These are phyloP conservation scores for Coniferiporia sulphurascens DNA, from an alignment of 1,284 basidiomycete species.

Conservation along the genomic window DNA sequence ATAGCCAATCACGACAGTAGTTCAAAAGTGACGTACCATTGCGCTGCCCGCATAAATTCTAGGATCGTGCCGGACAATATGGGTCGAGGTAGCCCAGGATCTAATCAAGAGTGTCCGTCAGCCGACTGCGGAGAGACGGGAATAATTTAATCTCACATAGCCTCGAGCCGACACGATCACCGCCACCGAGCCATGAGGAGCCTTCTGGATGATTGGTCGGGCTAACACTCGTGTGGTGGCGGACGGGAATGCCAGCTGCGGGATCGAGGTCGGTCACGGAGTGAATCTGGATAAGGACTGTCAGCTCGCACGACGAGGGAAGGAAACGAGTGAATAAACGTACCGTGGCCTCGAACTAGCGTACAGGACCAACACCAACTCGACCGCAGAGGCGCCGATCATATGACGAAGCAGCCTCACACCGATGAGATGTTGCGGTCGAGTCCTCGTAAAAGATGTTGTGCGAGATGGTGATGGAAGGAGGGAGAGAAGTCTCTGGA, in stretches of 20 bases:
- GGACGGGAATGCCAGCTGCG: background rate
- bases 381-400: background rate
- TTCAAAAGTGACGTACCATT: background rate
- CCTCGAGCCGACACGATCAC: background rate
- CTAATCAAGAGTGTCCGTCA: background rate
- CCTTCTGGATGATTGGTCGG: background rate
- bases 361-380: background rate
- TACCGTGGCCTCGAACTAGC: background rate
- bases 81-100: background rate
- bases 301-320: background rate
- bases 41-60: background rate
- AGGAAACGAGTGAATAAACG: background rate
- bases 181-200: background rate
- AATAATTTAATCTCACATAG: background rate
- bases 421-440: background rate
- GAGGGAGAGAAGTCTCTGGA: background rate
- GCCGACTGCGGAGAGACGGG: background rate
- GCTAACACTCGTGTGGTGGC: background rate
- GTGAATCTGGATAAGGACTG: background rate
- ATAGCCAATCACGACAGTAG: background rate
- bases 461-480: background rate
- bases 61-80: background rate
- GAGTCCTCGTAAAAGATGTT: background rate
- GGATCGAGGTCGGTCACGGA: background rate
- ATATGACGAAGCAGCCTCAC: background rate